Base-by-base conservation (phyloP, 352 stramenopile genomes). In the Globisporangium lucens region DNA sequence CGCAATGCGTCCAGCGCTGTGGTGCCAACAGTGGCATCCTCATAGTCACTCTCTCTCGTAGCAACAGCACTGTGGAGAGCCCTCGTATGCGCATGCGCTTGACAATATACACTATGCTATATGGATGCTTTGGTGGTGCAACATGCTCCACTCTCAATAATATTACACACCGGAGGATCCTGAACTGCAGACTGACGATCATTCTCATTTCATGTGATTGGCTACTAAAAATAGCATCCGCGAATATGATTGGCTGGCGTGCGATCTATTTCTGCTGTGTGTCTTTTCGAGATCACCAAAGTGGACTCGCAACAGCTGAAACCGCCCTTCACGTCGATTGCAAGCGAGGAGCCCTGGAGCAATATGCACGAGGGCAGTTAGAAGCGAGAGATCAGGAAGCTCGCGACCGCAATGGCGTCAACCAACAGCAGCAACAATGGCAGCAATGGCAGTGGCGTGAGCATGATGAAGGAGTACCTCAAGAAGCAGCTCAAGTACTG, bases 381-480 rank as follows among this genome's bases (percentile, higher is more conserved):
- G 6, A 4, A 33, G 49, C 49, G 10, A 20, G 0, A 4, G 22
- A 13, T 33, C 24, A 24, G 4, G 20, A 27, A 10, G 52, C 20
- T 41, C 10, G 43, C 29, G 17, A 46, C 2, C 3, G 20, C n/a
- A 15, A 61, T 61, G 56, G 56, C 56, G 56, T 61, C 56, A 29
- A 59, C 58, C 2, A 55, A 41, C 33, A 78, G 20, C 68, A 61
- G 56, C 66, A 55, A 60, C 66, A 41, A 43, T 49, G 17, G 17
- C 43, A 51, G 15, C 43, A 51, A 22, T 30, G 43, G 52, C 38
- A 43, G n/a, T 49, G 30, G 63, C 24, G 12, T 74, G 47, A 73
- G 61, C 47, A 83, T 83, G 76, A 89, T 91, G 79, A 91, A 91
- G 73, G 83, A 91, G 66, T 88, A 89, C 62, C 67, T 91, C 15